Evolutionary conservation across 805 yeast species (phyloP), one percentile per base, ranked within the genome.

Genomic region (Yarrowia phangngaensis): DNA sequence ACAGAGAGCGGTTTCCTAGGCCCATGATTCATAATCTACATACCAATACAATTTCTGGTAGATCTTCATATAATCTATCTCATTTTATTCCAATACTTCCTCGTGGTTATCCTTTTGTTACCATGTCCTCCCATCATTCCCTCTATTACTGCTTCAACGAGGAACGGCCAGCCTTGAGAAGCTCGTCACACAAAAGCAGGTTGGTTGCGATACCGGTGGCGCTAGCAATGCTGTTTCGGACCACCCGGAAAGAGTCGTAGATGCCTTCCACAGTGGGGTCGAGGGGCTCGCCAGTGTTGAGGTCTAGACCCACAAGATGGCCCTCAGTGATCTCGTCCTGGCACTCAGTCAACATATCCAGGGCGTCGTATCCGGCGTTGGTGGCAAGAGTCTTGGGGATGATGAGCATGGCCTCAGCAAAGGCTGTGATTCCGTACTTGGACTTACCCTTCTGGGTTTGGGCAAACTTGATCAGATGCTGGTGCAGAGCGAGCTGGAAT

Each of bases 171-270:
- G 99, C 99, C 70, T 90, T 88, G 62, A 92, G 75, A 56, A 92
- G 74, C 69, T 92, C 98, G 69, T 92, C 99, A 72, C 98, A 92
- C 54, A 92, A 73, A 56, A 92, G 74, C 60, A 92, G 70, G 64
- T 92, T 92, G 55, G 92, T 81, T 1, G 98, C 90, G 60, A 92
- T 92, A 48, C 96, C 95, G 1, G 94, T 83, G 28, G 97, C 95
- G 35, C 95, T 81, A 43, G 88, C 79, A 48, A 92, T 72, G 8
- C 95, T 95, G 64, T 92, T 92, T 70, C 98, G 80, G 53, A 92
- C 70, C 29, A 92, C 98, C 56, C 98, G 74, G 71, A 78, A 92
- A 19, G 95, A 84, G 68, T 92, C 99, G 95, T 96, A 92, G 52
- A 92, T 79, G 53, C 98, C 98, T 63, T 86, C 95, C 48, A 84